Conservation (phyloP, 257 asterid species). For the Przewalskia tangutica region DNA sequence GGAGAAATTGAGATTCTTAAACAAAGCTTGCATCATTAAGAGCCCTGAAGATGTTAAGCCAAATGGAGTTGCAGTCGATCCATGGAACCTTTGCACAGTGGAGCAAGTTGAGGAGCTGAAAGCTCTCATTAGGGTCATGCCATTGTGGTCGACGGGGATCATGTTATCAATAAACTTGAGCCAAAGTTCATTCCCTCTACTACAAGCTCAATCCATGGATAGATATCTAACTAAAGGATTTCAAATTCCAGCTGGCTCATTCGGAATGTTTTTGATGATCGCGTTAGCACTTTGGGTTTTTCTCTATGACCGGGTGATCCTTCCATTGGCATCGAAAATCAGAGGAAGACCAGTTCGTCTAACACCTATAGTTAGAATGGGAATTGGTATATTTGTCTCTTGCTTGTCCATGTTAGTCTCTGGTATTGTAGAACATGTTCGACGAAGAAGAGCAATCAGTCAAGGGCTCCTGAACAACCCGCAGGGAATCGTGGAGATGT, state of each 20-base stretch:
- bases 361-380: constrained; percentile 45
- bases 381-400: constrained; percentile 42
- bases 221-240: not conserved
- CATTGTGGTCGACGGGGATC: constrained; percentile 20
- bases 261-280: constrained; percentile 13
- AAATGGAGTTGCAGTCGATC: constrained; percentile 16
- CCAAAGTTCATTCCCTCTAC: constrained; percentile 4
- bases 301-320: constrained; percentile 36
- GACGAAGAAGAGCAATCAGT: constrained; percentile 34
- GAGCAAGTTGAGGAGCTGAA: constrained; percentile 32
- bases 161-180: constrained; percentile 6
- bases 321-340: constrained; percentile 43
- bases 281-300: constrained; percentile 36
- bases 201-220: constrained; percentile 10
- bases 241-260: constrained; percentile 4
- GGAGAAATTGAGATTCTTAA: constrained; percentile 31
- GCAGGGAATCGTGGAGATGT: constrained; percentile 33
- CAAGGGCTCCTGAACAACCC: constrained; percentile 35
- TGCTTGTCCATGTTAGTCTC: constrained; percentile 38
- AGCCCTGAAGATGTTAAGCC: constrained; percentile 11
- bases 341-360: constrained; percentile 32
- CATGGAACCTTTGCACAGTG: constrained; percentile 25
- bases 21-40: constrained; percentile 22
- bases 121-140: constrained; percentile 18
- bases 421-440: constrained; percentile 35